These are phyloP conservation scores for Taphrina pruni DNA, from an alignment of 1,139 yeast genomes.

Conservation along the genomic window DNA sequence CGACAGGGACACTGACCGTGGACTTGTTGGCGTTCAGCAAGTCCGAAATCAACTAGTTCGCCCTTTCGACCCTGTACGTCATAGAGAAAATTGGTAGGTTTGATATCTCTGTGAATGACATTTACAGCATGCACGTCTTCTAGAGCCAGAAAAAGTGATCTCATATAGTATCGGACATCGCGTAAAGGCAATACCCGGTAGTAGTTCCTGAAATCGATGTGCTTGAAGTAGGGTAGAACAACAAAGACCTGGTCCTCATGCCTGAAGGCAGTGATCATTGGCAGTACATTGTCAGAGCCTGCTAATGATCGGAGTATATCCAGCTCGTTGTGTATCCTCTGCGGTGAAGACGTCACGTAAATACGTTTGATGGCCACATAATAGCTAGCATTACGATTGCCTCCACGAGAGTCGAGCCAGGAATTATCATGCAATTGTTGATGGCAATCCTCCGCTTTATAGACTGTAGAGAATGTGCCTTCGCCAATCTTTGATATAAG, in stretches of 20 bases:
- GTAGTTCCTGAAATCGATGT: constrained; percentile 80
- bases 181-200: constrained; percentile 77
- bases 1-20: constrained; percentile 45
- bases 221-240: constrained; percentile 87
- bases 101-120: constrained; percentile 86
- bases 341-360: constrained; percentile 93
- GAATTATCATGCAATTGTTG: constrained; percentile 49
- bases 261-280: constrained; percentile 83
- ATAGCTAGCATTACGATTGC: constrained; percentile 50
- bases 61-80: constrained; percentile 79
- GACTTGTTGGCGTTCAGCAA: constrained; percentile 64
- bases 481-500: constrained; percentile 89
- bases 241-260: constrained; percentile 91
- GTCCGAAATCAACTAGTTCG: constrained; percentile 88
- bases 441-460: constrained; percentile 73
- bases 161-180: constrained; percentile 81
- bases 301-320: constrained; percentile 70
- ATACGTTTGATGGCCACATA: constrained; percentile 90
- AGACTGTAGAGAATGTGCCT: constrained; percentile 86
- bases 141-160: constrained; percentile 76
- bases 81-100: constrained; percentile 79
- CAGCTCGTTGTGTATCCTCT: constrained; percentile 84
- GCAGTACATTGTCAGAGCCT: constrained; percentile 80
- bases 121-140: constrained; percentile 75
- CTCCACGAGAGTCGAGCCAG: constrained; percentile 34